Evolutionary conservation across 2,329 filamentous ascomycete genomes (phyloP).

Genomic region (Drechslerella coelobrocha): DNA sequence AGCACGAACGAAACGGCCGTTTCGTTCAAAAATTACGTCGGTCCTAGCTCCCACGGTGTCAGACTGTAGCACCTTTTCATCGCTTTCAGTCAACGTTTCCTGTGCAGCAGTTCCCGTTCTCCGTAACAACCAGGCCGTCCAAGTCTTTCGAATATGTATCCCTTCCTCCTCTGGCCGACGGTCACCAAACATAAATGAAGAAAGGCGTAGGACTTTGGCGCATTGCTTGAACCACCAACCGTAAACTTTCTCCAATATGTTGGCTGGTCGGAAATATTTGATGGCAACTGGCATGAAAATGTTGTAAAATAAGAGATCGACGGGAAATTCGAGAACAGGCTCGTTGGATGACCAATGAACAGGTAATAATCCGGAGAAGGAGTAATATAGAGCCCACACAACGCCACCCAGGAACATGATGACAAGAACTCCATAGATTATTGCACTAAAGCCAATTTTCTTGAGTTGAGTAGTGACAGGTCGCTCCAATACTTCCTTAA

Average conservation of each 20-base stretch:
- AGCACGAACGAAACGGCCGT: constrained; percentile 87
- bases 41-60: constrained; percentile 53
- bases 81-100: constrained; percentile 19
- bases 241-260: constrained; percentile 83
- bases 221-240: constrained; percentile 95
- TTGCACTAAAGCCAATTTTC: constrained; percentile 93
- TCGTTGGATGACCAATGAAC: constrained; percentile 94
- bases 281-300: constrained; percentile 90
- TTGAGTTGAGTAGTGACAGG: constrained; percentile 90
- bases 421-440: constrained; percentile 92
- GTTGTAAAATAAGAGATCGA: constrained; percentile 95
- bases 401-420: constrained; percentile 93
- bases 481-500: constrained; percentile 92
- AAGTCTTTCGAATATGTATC: constrained; percentile 67
- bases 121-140: constrained; percentile 60
- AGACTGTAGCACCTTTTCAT: constrained; percentile 11
- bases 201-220: constrained; percentile 78
- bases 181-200: constrained; percentile 91
- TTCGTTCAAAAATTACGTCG: constrained; percentile 66
- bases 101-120: constrained; percentile 57
- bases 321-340: constrained; percentile 89
- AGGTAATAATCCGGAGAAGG: constrained; percentile 76
- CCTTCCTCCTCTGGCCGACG: constrained; percentile 83
- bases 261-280: constrained; percentile 81
- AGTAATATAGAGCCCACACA: constrained; percentile 82